These are phyloP conservation scores for Hypoxylon fuscum DNA, from an alignment of 495 filamentous ascomycete species.

Conservation along the genomic window DNA sequence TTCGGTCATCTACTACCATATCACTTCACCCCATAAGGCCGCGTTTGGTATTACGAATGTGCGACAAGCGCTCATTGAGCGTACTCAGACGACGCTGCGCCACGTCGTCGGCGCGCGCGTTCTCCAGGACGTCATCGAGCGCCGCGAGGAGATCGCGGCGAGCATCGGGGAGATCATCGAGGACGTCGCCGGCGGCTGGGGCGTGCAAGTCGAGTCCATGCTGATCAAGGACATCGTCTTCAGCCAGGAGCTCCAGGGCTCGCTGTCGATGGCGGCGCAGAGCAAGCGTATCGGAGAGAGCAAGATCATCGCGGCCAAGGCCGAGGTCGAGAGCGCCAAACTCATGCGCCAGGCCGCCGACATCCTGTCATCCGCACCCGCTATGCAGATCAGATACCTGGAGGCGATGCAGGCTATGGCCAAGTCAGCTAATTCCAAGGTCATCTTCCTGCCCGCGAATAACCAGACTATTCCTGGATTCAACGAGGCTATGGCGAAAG, in stretches of 20 bases:
- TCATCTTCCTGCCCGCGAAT: conserved; percentile 87
- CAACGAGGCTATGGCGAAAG: conserved; percentile 42
- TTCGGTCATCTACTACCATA: conserved; percentile 99
- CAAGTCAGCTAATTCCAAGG: conserved; percentile 93
- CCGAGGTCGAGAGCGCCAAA: conserved; percentile 96
- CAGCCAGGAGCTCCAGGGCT: conserved; percentile 93
- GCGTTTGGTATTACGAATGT: conserved; percentile 98
- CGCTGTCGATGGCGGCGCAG: conserved; percentile 99
- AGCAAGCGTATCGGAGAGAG: conserved; percentile 97
- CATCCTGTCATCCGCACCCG: conserved; percentile 89
- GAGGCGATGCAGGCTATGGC: conserved; percentile 99
- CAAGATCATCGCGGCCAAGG: conserved; percentile 96
- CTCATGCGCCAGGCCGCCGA: conserved; percentile 98
- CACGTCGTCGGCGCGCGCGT: conserved; percentile 97
- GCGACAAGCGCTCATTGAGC: conserved; percentile 92
- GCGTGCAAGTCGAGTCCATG: conserved; percentile 97
- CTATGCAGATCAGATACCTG: conserved; percentile 98
- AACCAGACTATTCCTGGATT: conserved; percentile 71
- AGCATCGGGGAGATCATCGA: conserved; percentile 98
- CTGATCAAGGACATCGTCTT: conserved; percentile 99
- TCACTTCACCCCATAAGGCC: conserved; percentile 92
- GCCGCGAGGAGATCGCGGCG: conserved; percentile 94
- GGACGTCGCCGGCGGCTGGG: conserved; percentile 93
- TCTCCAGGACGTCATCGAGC: conserved; percentile 98
- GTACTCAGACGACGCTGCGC: conserved; percentile 96